These are phyloP conservation scores for Leucosporidium yakuticum DNA, from an alignment of 768 basidiomycete genomes.

Conservation along the genomic window DNA sequence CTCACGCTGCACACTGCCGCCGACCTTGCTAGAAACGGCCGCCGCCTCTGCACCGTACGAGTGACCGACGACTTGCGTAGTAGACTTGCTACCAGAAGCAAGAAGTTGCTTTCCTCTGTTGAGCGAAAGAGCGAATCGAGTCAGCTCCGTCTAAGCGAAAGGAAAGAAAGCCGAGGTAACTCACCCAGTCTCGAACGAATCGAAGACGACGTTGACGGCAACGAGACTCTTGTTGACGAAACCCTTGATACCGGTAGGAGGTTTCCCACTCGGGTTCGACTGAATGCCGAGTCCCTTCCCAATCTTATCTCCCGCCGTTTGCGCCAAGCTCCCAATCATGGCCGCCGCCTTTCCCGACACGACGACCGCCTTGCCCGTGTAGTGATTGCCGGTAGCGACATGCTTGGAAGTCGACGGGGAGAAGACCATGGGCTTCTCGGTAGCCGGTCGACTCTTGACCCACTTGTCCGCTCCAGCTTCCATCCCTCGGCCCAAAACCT, in stretches of 20 bases:
- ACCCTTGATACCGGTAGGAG: slow-evolving; percentile 12
- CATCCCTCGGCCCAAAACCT: neutral
- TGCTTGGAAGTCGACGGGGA: neutral
- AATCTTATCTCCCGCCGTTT: slow-evolving; percentile 12
- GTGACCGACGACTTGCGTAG: slow-evolving; percentile 38
- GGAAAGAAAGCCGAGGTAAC: slow-evolving; percentile 11
- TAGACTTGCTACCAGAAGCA: slow-evolving; percentile 11
- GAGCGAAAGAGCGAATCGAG: neutral
- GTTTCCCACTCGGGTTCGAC: neutral
- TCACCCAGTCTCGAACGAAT: slow-evolving; percentile 39
- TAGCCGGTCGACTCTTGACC: slow-evolving; percentile 10
- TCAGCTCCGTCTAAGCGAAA: neutral
- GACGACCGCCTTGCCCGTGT: slow-evolving; percentile 9
- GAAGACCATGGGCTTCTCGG: slow-evolving; percentile 20
- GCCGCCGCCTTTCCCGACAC: slow-evolving; percentile 18
- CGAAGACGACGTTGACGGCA: slow-evolving; percentile 25
- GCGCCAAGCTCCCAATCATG: slow-evolving; percentile 10
- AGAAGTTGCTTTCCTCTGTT: slow-evolving; percentile 19
- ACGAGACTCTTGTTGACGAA: slow-evolving; percentile 10
- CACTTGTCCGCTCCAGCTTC: slow-evolving; percentile 13
- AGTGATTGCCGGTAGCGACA: neutral
- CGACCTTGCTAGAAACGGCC: slow-evolving; percentile 40
- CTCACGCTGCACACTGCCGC: slow-evolving; percentile 41
- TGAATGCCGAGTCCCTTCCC: slow-evolving; percentile 21
- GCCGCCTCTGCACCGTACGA: slow-evolving; percentile 44